A percentile compares a stretch with the other conserved stretches of the same genome.
Evolutionary conservation across 495 filamentous ascomycete genomes (phyloP).

Genomic region (Rhypophila decipiens): DNA sequence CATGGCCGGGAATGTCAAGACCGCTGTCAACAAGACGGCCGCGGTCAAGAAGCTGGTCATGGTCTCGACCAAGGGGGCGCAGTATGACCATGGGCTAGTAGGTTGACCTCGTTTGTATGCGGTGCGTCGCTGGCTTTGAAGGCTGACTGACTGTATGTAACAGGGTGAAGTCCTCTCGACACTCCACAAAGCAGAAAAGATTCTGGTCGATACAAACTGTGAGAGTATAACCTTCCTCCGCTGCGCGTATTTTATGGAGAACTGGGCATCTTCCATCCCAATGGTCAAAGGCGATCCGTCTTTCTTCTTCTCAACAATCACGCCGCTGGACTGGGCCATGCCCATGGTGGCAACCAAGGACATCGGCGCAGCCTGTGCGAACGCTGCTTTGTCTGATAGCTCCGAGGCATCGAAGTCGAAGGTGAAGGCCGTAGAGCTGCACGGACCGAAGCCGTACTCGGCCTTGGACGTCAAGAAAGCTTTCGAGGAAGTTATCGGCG

Average conservation of each 20-base stretch:
- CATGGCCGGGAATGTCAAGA: slow-evolving; percentile 18
- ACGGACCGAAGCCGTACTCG: slow-evolving; percentile 9
- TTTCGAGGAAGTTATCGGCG: slow-evolving; percentile 11
- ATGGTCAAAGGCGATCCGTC: slow-evolving; percentile 4
- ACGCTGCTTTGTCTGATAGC: slow-evolving; percentile 5
- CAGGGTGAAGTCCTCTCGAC: slow-evolving; percentile 19
- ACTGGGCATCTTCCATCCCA: slow-evolving; percentile 11
- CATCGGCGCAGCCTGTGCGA: slow-evolving; percentile 13
- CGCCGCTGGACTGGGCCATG: slow-evolving; percentile 10
- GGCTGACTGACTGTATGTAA: no score
- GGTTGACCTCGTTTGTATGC: neutral
- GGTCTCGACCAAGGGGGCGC: slow-evolving; percentile 16
- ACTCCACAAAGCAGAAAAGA: slow-evolving; percentile 15
- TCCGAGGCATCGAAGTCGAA: neutral
- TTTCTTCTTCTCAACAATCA: slow-evolving; percentile 18
- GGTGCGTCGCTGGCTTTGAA: neutral
- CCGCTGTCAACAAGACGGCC: slow-evolving; percentile 9
- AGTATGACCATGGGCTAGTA: slow-evolving; percentile 19
- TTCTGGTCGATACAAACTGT: slow-evolving; percentile 7
- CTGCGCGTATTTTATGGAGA: slow-evolving; percentile 23
- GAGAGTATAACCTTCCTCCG: slow-evolving; percentile 21
- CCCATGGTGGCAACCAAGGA: slow-evolving; percentile 19
- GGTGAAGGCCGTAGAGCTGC: slow-evolving; percentile 19
- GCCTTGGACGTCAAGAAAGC: slow-evolving; percentile 15
- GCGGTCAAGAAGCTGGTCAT: slow-evolving; percentile 17